Percentiles rank a stretch among this genome's conserved stretches.
Conservation (phyloP, 1,139 yeast genomes). For the Kodamaea plutei region DNA sequence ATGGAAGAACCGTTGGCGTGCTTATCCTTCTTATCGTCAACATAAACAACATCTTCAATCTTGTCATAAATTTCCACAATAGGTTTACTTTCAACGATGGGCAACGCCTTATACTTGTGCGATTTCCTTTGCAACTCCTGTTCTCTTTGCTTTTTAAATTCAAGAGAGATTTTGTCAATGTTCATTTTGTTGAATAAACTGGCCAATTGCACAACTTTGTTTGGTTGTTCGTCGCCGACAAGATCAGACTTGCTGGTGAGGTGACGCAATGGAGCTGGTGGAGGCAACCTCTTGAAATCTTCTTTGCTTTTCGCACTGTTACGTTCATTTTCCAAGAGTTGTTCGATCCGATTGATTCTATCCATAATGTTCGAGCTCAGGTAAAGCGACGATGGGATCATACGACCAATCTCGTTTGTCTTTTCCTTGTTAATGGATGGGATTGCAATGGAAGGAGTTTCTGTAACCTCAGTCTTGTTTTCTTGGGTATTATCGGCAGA, state of each 20-base stretch:
- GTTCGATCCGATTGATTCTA: constrained; percentile 27
- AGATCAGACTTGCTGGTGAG: constrained; percentile 10
- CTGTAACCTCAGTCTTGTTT: constrained; percentile 6
- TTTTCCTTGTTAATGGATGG: constrained; percentile 12
- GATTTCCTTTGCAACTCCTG: constrained; percentile 61
- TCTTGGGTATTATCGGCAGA: not conserved
- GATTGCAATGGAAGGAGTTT: not conserved
- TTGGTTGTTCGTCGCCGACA: constrained; percentile 13
- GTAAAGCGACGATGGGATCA: constrained; percentile 23
- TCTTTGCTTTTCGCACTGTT: constrained; percentile 8
- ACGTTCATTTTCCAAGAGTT: constrained; percentile 18
- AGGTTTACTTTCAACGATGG: constrained; percentile 76
- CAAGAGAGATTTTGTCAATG: constrained; percentile 76
- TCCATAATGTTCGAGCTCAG: constrained; percentile 21
- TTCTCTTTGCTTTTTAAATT: constrained; percentile 85
- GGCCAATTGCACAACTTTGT: constrained; percentile 58
- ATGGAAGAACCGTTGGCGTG: not conserved
- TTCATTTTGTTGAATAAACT: constrained; percentile 72
- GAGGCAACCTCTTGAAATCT: constrained; percentile 13
- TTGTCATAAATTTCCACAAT: constrained; percentile 88
- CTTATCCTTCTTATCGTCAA: constrained; percentile 19
- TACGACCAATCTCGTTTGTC: constrained; percentile 18
- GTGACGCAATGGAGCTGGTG: constrained; percentile 15
- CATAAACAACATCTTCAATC: constrained; percentile 79
- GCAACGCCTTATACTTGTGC: constrained; percentile 67